phyloP scores from a whole-genome alignment of 345 rosid species.

The Xanthoceras sorbifolium region DNA sequence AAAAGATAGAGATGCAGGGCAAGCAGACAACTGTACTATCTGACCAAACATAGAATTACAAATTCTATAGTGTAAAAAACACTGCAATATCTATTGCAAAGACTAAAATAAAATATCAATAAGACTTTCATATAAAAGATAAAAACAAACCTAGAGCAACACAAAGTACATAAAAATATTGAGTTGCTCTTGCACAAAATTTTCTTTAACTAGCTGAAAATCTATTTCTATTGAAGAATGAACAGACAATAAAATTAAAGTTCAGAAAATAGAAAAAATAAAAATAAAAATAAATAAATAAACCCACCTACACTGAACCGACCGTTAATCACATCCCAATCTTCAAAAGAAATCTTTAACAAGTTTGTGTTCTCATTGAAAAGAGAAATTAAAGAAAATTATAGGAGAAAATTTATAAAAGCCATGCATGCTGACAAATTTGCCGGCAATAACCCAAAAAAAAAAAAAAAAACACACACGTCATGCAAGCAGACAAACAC shows the following conservation, averaged over 20 bases:
- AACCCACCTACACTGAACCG: slow-evolving; percentile 9
- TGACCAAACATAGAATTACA: slow-evolving; percentile 8
- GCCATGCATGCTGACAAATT: slow-evolving; percentile 6
- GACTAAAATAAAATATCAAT: background rate
- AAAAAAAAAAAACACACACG: slow-evolving; percentile 7
- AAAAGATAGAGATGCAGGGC: slow-evolving; percentile 7
- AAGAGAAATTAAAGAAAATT: background rate
- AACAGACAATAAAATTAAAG: background rate
- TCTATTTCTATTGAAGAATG: background rate
- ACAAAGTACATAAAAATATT: background rate
- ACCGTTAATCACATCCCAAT: slow-evolving; percentile 7
- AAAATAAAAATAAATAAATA: background rate
- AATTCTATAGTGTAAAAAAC: background rate
- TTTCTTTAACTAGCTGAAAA: background rate
- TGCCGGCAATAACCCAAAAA: slow-evolving; percentile 20
- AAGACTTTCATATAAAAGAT: slow-evolving; percentile 2
- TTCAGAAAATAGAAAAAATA: background rate
- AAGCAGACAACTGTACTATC: slow-evolving; percentile 22
- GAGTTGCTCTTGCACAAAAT: background rate
- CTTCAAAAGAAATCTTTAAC: slow-evolving; percentile 2
- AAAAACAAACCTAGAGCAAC: background rate
- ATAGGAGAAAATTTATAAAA: background rate
- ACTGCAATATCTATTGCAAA: background rate
- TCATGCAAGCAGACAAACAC: slow-evolving; percentile 21
- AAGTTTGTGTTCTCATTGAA: background rate